Evolutionary conservation across 2,329 filamentous ascomycete species (phyloP).

Genomic region (Apiospora hydei): DNA sequence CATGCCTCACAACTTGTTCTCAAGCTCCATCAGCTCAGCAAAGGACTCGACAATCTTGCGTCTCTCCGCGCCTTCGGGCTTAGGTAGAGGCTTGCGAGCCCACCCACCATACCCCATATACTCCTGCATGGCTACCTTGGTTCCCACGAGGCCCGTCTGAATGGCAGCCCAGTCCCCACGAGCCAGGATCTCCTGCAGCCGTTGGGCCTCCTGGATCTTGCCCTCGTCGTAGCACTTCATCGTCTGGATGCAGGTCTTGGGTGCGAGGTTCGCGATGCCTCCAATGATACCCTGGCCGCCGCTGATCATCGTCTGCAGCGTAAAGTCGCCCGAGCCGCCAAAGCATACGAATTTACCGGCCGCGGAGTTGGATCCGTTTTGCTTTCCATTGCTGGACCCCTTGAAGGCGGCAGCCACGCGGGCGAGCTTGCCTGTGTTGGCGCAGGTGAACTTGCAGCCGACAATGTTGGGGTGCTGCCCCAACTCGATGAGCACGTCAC

Average conservation of each 20-base stretch:
- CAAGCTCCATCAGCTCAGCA: conserved; percentile 38
- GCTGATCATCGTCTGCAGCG: conserved; percentile 66
- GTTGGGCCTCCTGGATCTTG: conserved; percentile 63
- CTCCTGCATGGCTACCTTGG: conserved; percentile 69
- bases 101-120: conserved; percentile 71
- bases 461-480: conserved; percentile 63
- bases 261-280: conserved; percentile 75
- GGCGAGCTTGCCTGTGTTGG: conserved; percentile 59
- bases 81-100: conserved; percentile 58
- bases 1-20: conserved; percentile 28
- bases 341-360: conserved; percentile 62
- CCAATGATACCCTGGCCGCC: conserved; percentile 70
- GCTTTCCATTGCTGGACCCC: too few relatives aligned
- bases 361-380: too few relatives aligned
- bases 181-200: conserved; percentile 69
- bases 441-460: conserved; percentile 63
- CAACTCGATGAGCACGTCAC: conserved; percentile 60
- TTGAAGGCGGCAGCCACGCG: conserved; percentile 44
- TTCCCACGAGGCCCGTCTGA: conserved; percentile 72
- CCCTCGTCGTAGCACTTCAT: conserved; percentile 67
- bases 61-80: conserved; percentile 39
- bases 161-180: conserved; percentile 75
- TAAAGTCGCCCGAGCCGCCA: conserved; percentile 71
- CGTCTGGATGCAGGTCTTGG: conserved; percentile 68
- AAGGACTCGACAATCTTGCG: conserved; percentile 39